A percentile compares a stretch with the other conserved stretches of the same genome.
phyloP scores from a whole-genome alignment of 2,329 filamentous ascomycete species.

The Penicillium crustosum region DNA sequence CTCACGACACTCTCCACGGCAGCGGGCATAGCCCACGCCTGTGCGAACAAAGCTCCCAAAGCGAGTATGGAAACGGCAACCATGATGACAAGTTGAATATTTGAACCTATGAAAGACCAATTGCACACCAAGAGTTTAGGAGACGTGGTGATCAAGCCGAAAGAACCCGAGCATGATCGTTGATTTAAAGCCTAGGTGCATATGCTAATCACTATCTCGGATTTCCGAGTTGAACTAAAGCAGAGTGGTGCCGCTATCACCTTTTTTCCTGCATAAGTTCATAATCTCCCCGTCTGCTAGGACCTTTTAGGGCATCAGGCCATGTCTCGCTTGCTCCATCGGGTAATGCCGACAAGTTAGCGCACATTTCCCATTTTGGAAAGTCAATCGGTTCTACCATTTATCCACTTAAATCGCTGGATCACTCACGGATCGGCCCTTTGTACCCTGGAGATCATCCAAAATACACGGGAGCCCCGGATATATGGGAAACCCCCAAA shows the following conservation, averaged over 20 bases:
- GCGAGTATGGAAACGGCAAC: constrained; percentile 17
- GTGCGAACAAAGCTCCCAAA: constrained; percentile 15
- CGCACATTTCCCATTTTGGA: background rate
- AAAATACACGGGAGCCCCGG: too few relatives aligned
- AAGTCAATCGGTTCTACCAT: background rate
- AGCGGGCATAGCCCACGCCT: constrained; percentile 17
- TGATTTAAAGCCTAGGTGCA: background rate
- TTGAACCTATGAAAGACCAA: background rate
- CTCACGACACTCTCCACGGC: background rate
- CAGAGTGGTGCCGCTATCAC: background rate
- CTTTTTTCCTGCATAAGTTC: background rate
- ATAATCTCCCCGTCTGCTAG: background rate
- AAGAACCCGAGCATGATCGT: background rate
- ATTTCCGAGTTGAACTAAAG: background rate
- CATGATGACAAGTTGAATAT: constrained; percentile 10
- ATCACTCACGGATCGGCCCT: background rate
- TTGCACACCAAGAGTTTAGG: constrained; percentile 1
- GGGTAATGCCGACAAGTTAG: background rate
- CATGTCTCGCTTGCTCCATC: background rate
- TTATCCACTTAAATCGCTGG: background rate
- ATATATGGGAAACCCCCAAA: background rate
- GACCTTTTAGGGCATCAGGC: background rate
- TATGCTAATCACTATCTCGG: background rate
- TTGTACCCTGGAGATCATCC: background rate
- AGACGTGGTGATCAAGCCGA: background rate